Evolutionary conservation across 768 basidiomycete genomes (phyloP).

Genomic region (Russula sp.): DNA sequence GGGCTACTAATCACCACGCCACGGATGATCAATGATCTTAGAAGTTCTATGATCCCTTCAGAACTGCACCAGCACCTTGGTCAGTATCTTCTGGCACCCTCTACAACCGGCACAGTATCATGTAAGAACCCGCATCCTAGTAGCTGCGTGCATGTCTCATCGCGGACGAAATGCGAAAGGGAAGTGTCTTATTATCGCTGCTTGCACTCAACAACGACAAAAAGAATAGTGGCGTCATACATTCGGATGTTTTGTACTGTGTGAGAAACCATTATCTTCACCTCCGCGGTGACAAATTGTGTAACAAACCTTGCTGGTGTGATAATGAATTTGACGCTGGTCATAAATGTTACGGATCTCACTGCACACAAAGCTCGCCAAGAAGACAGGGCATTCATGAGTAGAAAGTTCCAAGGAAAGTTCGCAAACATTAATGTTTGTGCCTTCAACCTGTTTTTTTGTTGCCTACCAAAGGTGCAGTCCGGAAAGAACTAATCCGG

Average conservation of each 20-base stretch:
- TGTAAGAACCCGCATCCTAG: background rate
- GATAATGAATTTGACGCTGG: background rate
- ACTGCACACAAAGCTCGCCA: background rate
- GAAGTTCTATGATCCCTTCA: background rate
- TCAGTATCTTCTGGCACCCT: background rate
- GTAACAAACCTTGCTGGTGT: background rate
- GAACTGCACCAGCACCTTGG: background rate
- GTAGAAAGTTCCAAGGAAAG: background rate
- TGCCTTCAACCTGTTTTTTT: background rate
- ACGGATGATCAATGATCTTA: constrained; percentile 1
- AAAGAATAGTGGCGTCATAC: background rate
- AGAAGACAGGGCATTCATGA: background rate
- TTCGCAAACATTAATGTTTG: background rate
- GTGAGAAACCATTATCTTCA: background rate
- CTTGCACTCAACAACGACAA: background rate
- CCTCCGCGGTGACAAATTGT: background rate
- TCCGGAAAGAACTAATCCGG: too few relatives aligned
- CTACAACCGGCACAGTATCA: background rate
- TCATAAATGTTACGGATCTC: background rate
- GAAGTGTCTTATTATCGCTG: too few relatives aligned
- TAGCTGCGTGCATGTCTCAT: background rate
- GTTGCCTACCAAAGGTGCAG: too few relatives aligned
- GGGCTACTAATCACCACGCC: constrained; percentile 13
- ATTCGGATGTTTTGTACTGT: background rate
- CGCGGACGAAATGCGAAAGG: background rate